Evolutionary conservation across 129 eudicot species (phyloP).

Genomic region (Calendula officinalis): DNA sequence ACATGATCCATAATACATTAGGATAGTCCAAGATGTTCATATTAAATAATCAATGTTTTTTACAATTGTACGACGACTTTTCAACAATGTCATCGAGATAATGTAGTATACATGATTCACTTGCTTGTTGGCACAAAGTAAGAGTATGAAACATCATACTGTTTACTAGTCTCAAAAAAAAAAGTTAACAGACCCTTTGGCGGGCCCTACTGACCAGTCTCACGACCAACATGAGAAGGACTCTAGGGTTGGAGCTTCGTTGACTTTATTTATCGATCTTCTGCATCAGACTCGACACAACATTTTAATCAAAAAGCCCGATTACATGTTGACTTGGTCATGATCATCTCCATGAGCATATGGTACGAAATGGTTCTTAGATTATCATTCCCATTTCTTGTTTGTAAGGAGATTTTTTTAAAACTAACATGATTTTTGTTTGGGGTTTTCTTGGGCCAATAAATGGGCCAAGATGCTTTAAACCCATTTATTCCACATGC

Average conservation of each 20-base stretch:
- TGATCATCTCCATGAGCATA: not conserved
- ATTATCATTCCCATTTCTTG: not conserved
- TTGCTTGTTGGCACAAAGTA: too few relatives aligned
- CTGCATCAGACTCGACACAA: not conserved
- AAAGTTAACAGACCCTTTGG: too few relatives aligned
- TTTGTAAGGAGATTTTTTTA: not conserved
- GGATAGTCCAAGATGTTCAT: too few relatives aligned
- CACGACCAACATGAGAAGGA: too few relatives aligned
- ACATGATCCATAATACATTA: not conserved
- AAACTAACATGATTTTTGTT: not conserved
- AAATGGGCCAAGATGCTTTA: not conserved
- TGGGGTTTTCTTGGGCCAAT: conserved; percentile 7
- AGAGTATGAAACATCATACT: too few relatives aligned
- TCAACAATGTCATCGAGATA: not conserved
- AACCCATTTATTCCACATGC: not conserved
- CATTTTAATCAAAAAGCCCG: not conserved
- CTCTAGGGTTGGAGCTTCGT: not conserved
- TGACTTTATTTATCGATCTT: not conserved
- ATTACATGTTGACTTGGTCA: not conserved
- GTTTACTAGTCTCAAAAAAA: too few relatives aligned
- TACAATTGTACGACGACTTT: not conserved
- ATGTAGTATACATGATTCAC: not conserved
- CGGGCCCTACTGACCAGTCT: too few relatives aligned
- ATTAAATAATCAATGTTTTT: too few relatives aligned
- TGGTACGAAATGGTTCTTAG: conserved; percentile 2